Base-by-base conservation (phyloP, 192 early-diverging fungal genomes). In the Coemansia sp. region DNA sequence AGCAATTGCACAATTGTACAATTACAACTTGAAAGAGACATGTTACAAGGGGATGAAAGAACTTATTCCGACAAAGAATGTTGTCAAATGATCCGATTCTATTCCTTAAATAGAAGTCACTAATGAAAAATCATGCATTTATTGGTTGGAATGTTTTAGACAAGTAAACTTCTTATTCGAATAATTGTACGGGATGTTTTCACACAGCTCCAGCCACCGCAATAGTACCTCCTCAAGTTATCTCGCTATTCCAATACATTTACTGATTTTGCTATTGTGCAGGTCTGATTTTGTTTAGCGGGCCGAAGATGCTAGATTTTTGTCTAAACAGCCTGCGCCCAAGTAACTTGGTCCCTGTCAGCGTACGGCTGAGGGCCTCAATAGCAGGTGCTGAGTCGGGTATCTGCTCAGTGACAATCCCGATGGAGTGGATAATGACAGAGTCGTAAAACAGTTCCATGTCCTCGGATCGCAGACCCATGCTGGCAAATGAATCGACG, bases 381-480 rank as follows among this genome's bases (percentile, higher is more conserved):
- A 72, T 61, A 7, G 64, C 46, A 15, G 64, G 64, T 5, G 19
- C 64, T 2, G 70, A 21, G 50, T 72, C 70, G 10, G 21, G 23
- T 4, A 61, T 14, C 31, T 61, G 64, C 15, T 72, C 70, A 2
- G 58, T 59, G 4, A 72, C 44, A 25, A 72, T 62, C 17, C 25
- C 39, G 1, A 64, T 60, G 8, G 64, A 64, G 25, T 66, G 63
- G n/a, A 42, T 46, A 0, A 55, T 45, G 48, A 72, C 55, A 32
- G 59, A 61, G 32, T 72, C 64, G 46, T 72, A 72, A 19, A 72
- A 66, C 15, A 72, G 46, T 46, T 62, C 70, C 70, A 72, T 72
- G 38, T 66, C 70, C 29, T 72, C 70, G 9, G 70, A 72, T 12
- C 70, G 41, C 21, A 72, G 46, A 0, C 70, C 70, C 42, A 72